Evolutionary conservation across 1,284 basidiomycete species (phyloP), one percentile per base, ranked within the genome.

Genomic region (Agaricales sp.): DNA sequence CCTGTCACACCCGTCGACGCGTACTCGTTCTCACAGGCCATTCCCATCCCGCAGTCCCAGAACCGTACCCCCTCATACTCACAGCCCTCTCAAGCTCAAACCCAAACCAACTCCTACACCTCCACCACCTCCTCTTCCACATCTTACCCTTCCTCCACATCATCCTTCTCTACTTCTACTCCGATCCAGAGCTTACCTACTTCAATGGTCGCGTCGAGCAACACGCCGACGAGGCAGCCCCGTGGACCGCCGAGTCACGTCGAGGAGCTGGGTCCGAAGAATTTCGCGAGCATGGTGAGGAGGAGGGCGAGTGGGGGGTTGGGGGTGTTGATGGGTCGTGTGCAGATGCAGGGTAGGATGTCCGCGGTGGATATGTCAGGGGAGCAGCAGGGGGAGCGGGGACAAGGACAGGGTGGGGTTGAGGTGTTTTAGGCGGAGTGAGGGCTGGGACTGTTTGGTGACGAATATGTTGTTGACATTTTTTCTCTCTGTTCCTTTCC

Each of bases 181-280:
- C 26, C 26, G 6, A 14, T 30, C 6, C 26, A 30, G 26, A n/a
- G n/a, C n/a, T n/a, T n/a, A n/a, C n/a, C n/a, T n/a, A n/a, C n/a
- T n/a, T n/a, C n/a, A n/a, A 30, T 30, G 70, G 18, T 43, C 16
- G 8, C 6, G 21, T 11, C 16, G 30, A 71, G n/a, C 52, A 82
- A 79, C 62, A 77, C 80, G 59, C 81, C 86, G 45, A 71, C 80
- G 47, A 81, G 90, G 65, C 90, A 92, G 71, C 90, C 90, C 54
- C 77, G 78, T 52, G 90, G 90, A 55, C 90, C 90, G 50, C 90
- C 90, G 49, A 86, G 86, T 21, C 86, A 85, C 61, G 77, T 80
- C 51, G 87, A 91, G 59, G 90, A 92, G 62, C 77, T 93, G 39
- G 82, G 83, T n/a, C 79, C 84, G 45, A 87, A 86, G 73, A 93